phyloP scores from a whole-genome alignment of 495 filamentous ascomycete species.

The Staphylotrichum longicolle region DNA sequence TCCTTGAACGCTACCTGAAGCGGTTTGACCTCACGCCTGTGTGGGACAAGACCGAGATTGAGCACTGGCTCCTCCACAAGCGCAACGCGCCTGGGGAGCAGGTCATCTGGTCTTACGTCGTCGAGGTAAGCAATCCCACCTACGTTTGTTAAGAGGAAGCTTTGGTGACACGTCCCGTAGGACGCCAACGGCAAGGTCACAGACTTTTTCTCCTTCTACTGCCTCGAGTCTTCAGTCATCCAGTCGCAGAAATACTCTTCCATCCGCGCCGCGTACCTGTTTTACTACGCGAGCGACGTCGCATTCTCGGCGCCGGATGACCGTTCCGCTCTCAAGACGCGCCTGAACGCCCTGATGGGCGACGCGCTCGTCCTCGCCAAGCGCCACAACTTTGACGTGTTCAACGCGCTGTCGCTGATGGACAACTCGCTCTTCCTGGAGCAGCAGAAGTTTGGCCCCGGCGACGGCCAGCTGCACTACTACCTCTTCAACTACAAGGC shows the following conservation, averaged over 20 bases:
- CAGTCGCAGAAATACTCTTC: constrained; percentile 68
- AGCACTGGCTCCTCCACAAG: constrained; percentile 82
- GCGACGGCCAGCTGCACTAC: constrained; percentile 91
- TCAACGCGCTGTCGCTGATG: constrained; percentile 89
- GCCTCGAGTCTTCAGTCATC: constrained; percentile 88
- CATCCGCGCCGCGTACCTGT: constrained; percentile 87
- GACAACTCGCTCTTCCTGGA: constrained; percentile 93
- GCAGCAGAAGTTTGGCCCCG: constrained; percentile 87
- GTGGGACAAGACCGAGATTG: constrained; percentile 73
- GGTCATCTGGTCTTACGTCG: constrained; percentile 88
- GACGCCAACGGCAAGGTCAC: constrained; percentile 69
- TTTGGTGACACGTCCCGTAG: constrained; percentile 25
- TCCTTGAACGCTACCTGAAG: constrained; percentile 74
- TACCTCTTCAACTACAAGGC: constrained; percentile 97
- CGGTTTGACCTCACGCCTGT: constrained; percentile 81
- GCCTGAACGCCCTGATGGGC: constrained; percentile 72
- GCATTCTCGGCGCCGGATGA: constrained; percentile 60
- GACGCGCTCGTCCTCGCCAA: constrained; percentile 90
- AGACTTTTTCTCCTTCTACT: constrained; percentile 96
- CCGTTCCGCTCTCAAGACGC: constrained; percentile 59
- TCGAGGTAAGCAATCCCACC: constrained; percentile 56
- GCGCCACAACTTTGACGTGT: constrained; percentile 85
- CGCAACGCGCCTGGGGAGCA: constrained; percentile 61
- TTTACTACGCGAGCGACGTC: constrained; percentile 88
- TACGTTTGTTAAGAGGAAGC: background rate